phyloP scores from a whole-genome alignment of 2,329 filamentous ascomycete species.

The Stromatinia cepivora region DNA sequence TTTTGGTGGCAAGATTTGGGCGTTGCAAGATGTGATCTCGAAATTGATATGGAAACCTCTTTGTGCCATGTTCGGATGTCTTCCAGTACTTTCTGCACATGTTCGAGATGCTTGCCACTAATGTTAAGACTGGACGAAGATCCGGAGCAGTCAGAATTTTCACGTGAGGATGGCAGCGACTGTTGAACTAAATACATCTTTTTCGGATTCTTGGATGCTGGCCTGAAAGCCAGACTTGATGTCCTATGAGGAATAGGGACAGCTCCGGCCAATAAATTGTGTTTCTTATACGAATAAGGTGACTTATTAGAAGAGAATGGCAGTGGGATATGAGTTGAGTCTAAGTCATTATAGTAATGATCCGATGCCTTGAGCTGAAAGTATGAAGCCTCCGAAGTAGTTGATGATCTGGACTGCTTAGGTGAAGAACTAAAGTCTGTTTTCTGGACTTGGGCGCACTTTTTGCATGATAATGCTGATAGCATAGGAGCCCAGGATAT shows the following conservation, averaged over 20 bases:
- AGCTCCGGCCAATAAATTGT: neutral
- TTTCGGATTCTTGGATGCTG: neutral
- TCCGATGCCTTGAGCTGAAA: neutral
- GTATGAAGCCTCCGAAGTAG: neutral
- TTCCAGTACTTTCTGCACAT: conserved; percentile 22
- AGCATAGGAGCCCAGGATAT: conserved; percentile 11
- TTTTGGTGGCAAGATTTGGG: neutral
- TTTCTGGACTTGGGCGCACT: neutral
- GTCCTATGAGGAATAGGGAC: conserved; percentile 9
- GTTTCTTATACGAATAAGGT: conserved; percentile 4
- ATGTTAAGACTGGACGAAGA: conserved; percentile 1
- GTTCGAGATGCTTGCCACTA: conserved; percentile 15
- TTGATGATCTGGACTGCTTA: neutral
- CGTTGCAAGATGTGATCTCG: neutral
- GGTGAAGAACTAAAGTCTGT: neutral
- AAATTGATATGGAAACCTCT: conserved; percentile 19
- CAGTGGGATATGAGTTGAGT: neutral
- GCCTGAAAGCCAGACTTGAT: conserved; percentile 15
- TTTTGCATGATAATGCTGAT: conserved; percentile 13
- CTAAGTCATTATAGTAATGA: neutral
- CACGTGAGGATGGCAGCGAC: neutral
- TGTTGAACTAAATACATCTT: neutral
- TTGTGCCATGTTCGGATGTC: conserved; percentile 17
- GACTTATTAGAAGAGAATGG: conserved; percentile 9
- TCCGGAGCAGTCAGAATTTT: neutral